Conservation (phyloP, 78 protist genomes). For the Protostelium mycophagum region DNA sequence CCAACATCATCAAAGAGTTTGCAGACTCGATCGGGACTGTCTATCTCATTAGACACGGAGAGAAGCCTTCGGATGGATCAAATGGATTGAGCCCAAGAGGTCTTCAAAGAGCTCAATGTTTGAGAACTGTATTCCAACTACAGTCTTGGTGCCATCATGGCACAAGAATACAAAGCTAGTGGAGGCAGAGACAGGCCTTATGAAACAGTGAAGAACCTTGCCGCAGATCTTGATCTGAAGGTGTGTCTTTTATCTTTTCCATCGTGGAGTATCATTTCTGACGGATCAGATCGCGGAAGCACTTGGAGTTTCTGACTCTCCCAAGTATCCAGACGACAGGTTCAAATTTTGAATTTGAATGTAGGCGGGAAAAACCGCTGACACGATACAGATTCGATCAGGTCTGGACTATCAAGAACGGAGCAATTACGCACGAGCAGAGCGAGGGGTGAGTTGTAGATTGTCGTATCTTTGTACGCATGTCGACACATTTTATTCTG, state of each 20-base stretch:
- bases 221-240: not conserved
- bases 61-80: not conserved
- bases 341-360: too few relatives aligned
- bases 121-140: not conserved
- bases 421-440: not conserved
- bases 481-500: too few relatives aligned
- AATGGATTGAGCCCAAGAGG: not conserved
- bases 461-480: too few relatives aligned
- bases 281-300: not conserved
- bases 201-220: not conserved
- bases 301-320: not conserved
- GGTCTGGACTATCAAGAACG: not conserved
- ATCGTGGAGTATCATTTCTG: not conserved
- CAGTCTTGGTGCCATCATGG: not conserved
- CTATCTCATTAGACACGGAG: not conserved
- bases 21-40: too few relatives aligned
- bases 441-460: not conserved
- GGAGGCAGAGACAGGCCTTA: not conserved
- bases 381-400: not conserved
- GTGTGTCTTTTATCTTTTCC: not conserved
- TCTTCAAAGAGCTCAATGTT: not conserved
- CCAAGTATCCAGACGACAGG: not conserved
- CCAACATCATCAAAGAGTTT: too few relatives aligned
- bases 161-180: not conserved
- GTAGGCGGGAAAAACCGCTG: too few relatives aligned